Percentiles rank a stretch among this genome's conserved stretches.
phyloP scores from a whole-genome alignment of 768 basidiomycete species.

The Dioszegia crocea region DNA sequence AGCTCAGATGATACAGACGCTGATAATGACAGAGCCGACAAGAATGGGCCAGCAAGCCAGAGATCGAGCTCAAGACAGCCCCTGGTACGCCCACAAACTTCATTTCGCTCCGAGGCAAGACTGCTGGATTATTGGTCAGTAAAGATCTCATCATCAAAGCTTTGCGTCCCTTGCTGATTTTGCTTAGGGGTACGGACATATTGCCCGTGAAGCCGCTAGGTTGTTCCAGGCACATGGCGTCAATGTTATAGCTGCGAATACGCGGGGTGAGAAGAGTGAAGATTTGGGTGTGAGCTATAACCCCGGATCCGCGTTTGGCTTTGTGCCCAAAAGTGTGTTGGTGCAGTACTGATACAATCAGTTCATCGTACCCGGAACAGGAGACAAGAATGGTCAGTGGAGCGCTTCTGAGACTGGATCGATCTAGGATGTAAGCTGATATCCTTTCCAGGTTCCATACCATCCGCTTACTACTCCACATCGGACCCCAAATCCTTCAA shows the following conservation, averaged over 20 bases:
- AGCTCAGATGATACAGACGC: neutral
- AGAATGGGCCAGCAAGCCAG: slow-evolving; percentile 11
- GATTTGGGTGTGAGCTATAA: slow-evolving; percentile 41
- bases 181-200: slow-evolving; percentile 44
- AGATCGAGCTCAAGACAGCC: slow-evolving; percentile 14
- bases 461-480: slow-evolving; percentile 42
- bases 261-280: slow-evolving; percentile 32
- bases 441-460: slow-evolving; percentile 32
- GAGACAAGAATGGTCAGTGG: slow-evolving; percentile 45
- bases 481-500: slow-evolving; percentile 38
- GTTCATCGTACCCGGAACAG: slow-evolving; percentile 47
- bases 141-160: neutral
- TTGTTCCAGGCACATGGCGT: slow-evolving; percentile 42
- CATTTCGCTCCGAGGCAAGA: slow-evolving; percentile 39
- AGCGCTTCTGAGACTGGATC: neutral
- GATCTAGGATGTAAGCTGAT: neutral
- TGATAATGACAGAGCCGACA: slow-evolving; percentile 3
- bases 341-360: no score
- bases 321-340: no score
- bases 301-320: neutral
- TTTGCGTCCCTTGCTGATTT: neutral
- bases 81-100: slow-evolving; percentile 9
- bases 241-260: slow-evolving; percentile 48
- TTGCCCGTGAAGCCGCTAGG: slow-evolving; percentile 48
- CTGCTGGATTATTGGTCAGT: slow-evolving; percentile 46